phyloP scores from a whole-genome alignment of 768 basidiomycete species.

The Lactarius indigo region DNA sequence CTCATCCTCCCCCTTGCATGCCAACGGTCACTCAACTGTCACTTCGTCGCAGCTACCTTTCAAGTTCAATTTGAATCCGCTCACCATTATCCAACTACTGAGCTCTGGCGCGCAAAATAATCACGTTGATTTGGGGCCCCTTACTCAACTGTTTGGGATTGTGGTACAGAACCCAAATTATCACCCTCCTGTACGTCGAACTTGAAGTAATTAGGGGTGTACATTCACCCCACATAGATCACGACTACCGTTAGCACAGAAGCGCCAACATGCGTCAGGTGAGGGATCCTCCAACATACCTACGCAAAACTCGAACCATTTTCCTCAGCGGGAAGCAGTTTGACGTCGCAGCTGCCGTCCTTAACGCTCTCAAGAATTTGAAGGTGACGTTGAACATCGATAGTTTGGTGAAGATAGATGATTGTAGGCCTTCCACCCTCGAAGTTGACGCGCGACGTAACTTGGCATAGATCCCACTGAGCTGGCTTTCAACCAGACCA shows the following conservation, averaged over 20 bases:
- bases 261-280: slow-evolving; percentile 58
- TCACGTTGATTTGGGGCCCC: slow-evolving; percentile 57
- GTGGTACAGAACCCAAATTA: slow-evolving; percentile 47
- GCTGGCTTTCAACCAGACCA: slow-evolving; percentile 54
- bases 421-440: slow-evolving; percentile 43
- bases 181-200: slow-evolving; percentile 46
- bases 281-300: slow-evolving; percentile 5
- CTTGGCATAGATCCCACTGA: slow-evolving; percentile 46
- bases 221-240: slow-evolving; percentile 37
- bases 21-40: slow-evolving; percentile 53
- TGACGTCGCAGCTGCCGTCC: slow-evolving; percentile 54
- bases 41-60: slow-evolving; percentile 57
- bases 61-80: slow-evolving; percentile 59
- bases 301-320: background rate
- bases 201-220: background rate
- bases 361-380: slow-evolving; percentile 57
- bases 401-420: slow-evolving; percentile 57
- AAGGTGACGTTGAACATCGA: slow-evolving; percentile 55
- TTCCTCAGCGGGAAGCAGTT: slow-evolving; percentile 58
- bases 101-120: slow-evolving; percentile 48
- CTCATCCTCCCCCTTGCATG: slow-evolving; percentile 56
- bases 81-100: slow-evolving; percentile 58
- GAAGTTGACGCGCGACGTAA: slow-evolving; percentile 2
- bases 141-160: slow-evolving; percentile 52
- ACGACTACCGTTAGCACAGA: slow-evolving; percentile 51